Percentiles rank a stretch among this genome's conserved stretches.
Evolutionary conservation across 306 rosid genomes (phyloP).

Genomic region (Mucuna pruriens): DNA sequence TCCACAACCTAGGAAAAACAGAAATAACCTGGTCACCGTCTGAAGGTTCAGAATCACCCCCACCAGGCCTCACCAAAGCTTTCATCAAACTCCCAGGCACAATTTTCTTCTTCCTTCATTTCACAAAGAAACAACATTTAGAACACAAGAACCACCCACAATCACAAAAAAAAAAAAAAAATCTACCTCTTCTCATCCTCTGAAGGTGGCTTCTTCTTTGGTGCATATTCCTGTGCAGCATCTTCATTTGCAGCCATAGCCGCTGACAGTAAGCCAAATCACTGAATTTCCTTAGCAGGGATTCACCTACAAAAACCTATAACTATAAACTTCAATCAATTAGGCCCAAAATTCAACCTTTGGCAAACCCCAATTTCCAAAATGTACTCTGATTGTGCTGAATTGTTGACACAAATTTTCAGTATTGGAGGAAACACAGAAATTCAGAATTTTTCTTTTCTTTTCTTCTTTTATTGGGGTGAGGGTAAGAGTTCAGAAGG

Average conservation of each 20-base stretch:
- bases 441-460: not conserved
- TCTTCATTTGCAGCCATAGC: conserved; percentile 61
- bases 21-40: conserved; percentile 86
- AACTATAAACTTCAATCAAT: conserved; percentile 9
- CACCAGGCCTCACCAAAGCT: conserved; percentile 89
- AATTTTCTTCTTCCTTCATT: conserved; percentile 76
- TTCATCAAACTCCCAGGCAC: conserved; percentile 92
- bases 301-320: conserved; percentile 21
- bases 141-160: not conserved
- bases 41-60: conserved; percentile 75
- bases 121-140: conserved; percentile 31
- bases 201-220: conserved; percentile 73
- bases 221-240: conserved; percentile 46
- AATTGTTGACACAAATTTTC: not conserved
- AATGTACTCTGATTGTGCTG: not conserved
- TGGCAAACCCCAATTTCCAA: not conserved
- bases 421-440: not conserved
- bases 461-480: not conserved
- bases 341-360: not conserved
- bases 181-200: conserved; percentile 87
- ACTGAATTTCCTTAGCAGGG: conserved; percentile 5
- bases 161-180: not conserved
- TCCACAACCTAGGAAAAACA: conserved; percentile 3
- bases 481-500: not conserved
- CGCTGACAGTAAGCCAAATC: conserved; percentile 22